Conservation (phyloP, 441 rosid genomes). For the Daphne laureola region DNA sequence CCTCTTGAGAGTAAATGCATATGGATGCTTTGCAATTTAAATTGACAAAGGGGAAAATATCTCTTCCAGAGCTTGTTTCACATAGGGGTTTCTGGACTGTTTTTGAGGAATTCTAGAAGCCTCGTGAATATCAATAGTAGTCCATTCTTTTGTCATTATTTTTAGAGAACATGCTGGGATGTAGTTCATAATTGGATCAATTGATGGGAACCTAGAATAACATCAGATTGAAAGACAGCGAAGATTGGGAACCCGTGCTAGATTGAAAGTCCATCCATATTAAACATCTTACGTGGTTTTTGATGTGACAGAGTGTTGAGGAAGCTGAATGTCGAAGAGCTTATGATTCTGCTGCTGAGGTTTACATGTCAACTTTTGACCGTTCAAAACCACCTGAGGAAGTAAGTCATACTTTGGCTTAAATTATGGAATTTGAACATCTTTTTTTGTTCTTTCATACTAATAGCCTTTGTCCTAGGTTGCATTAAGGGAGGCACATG, state of each 20-base stretch:
- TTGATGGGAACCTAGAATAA: too few species aligned
- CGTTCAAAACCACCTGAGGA: conserved; percentile 81
- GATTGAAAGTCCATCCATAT: conserved; percentile 1
- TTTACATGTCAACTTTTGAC: conserved; percentile 62
- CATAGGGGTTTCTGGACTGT: too few species aligned
- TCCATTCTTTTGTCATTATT: too few species aligned
- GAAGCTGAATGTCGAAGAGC: conserved; percentile 95
- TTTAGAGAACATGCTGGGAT: not conserved
- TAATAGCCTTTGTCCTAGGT: conserved; percentile 42
- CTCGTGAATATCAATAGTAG: too few species aligned
- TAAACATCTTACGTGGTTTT: not conserved
- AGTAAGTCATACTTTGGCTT: conserved; percentile 37
- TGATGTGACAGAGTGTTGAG: conserved; percentile 69
- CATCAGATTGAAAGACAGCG: not conserved
- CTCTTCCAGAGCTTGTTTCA: too few species aligned
- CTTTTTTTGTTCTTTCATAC: conserved; percentile 11
- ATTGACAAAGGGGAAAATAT: too few species aligned
- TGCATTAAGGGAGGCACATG: conserved; percentile 83
- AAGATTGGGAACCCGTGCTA: not conserved
- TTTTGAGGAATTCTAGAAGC: too few species aligned
- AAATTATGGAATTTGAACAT: conserved; percentile 12
- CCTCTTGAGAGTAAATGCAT: too few species aligned
- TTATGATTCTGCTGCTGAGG: conserved; percentile 72
- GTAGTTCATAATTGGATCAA: not conserved
- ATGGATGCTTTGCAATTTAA: too few species aligned